Evolutionary conservation across 129 eudicot genomes (phyloP), one percentile per base, ranked within the genome.

Genomic region (Dittrichia graveolens): DNA sequence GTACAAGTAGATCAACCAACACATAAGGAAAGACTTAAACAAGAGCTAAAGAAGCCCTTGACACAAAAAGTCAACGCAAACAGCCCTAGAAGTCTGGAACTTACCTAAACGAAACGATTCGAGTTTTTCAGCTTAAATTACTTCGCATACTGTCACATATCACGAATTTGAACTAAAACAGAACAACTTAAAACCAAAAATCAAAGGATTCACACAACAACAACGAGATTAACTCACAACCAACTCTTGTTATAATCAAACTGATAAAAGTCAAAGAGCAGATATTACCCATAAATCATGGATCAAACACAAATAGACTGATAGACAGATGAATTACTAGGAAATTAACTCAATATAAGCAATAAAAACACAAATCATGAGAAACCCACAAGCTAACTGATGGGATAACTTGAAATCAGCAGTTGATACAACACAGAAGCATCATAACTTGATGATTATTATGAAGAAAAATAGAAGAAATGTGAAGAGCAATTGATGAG

Each of bases 381-480:
- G 31, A 42, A 63, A 63, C 37, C 15, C 48, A 63, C 12, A 46
- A 65, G 4, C 34, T 14, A 63, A 46, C 24, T 12, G 43, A 45
- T 10, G 10, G 15, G 72, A 66, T 66, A 24, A 66, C 59, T 67
- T 4, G 44, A 24, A 68, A 69, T 52, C 16, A 68, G 45, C 47
- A 69, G 62, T 15, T 14, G 2, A 69, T 49, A 49, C 6, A 52
- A 19, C 61, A 57, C 10, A 41, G 39, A 49, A 67, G 24, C 60
- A 67, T 24, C 47, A 67, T 1, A 18, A 39, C 31, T 15, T 13
- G 52, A 65, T 41, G 11, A 34, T 15, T 38, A 12, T 5, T 38
- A 14, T 15, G 63, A 50, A 69, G 49, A 50, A 37, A 67, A 16
- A 8, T 8, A 2, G 31, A 24, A 24, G 31, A 24, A 24, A 24